Evolutionary conservation across 495 filamentous ascomycete species (phyloP), one percentile per base, ranked within the genome.

Genomic region (Podospora pseudoanserina): DNA sequence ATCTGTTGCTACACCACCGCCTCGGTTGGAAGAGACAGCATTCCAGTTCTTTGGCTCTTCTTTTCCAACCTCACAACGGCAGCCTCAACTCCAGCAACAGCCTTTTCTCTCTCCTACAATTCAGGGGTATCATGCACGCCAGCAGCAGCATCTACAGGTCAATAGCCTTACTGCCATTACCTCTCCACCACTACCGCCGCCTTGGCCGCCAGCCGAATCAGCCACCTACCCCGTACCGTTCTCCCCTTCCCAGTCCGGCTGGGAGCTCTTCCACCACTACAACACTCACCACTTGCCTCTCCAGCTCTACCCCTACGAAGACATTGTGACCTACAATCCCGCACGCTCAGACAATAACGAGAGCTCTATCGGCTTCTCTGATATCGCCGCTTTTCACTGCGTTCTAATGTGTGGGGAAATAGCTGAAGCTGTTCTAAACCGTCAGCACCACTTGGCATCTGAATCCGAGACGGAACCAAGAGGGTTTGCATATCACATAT

Each of bases 251-350:
- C 66, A 71, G 11, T 67, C 73, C 16, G 68, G 74, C 20, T 70
- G 71, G 70, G 60, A 64, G 20, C 64, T 73, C 39, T 73, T 76
- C 55, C 63, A 73, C 16, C 69, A 54, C n/a, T 73, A 72, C 63
- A 68, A 73, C 55, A 44, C 60, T 3, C 19, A 63, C 1, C 15
- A 13, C 39, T 57, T 72, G 0, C 72, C 72, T 7, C 65, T 58
- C 56, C 70, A 68, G n/a, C 39, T 74, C 5, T 78, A 78, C 27
- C 76, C 76, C 0, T 72, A 72, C 71, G 76, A 78, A 27, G 73
- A 74, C 28, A 58, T 78, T 11, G 63, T 78, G 44, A 63, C 72
- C 3, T 72, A 76, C 64, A 78, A 78, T 55, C 74, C 74, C 4
- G 64, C 68, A 5, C 70, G 71, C 26, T 44, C 23, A 1, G n/a